Evolutionary conservation across 2,329 filamentous ascomycete species (phyloP).

Genomic region (Lasiodiplodia sp.): DNA sequence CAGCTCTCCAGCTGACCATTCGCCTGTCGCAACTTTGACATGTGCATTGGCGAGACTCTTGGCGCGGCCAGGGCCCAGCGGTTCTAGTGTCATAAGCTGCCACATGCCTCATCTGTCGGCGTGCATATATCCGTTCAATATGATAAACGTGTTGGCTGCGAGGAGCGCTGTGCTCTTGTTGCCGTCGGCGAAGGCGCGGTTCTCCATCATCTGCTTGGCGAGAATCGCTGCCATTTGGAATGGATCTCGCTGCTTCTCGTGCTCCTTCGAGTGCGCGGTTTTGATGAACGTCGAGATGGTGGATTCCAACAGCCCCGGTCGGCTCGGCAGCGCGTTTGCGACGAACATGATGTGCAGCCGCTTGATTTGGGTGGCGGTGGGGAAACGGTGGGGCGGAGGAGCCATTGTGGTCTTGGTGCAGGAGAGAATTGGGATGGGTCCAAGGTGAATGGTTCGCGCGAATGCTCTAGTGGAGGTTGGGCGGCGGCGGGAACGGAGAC

Average conservation of each 20-base stretch:
- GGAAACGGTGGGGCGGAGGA: conserved; percentile 17
- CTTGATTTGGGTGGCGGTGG: conserved; percentile 24
- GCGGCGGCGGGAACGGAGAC: too few relatives aligned
- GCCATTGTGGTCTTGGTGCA: not conserved
- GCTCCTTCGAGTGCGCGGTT: conserved; percentile 34
- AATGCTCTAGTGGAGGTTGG: too few relatives aligned
- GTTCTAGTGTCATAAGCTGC: not conserved
- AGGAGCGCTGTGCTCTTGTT: conserved; percentile 44
- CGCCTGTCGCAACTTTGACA: conserved; percentile 31
- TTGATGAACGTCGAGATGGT: conserved; percentile 40
- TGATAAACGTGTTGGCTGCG: conserved; percentile 43
- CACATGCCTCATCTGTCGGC: conserved; percentile 29
- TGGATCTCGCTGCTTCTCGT: conserved; percentile 35
- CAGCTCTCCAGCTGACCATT: conserved; percentile 31
- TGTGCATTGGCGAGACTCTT: conserved; percentile 26
- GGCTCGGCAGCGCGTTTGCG: conserved; percentile 30
- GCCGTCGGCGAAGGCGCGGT: conserved; percentile 42
- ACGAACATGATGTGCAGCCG: conserved; percentile 29
- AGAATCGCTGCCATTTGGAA: conserved; percentile 41
- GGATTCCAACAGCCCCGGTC: conserved; percentile 38
- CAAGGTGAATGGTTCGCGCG: too few relatives aligned
- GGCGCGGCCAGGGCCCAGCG: conserved; percentile 11
- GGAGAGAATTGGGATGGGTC: too few relatives aligned
- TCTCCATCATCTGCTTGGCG: conserved; percentile 43
- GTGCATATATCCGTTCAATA: conserved; percentile 39